Evolutionary conservation across 2,329 filamentous ascomycete genomes (phyloP).

Genomic region (Thielaviopsis populi): DNA sequence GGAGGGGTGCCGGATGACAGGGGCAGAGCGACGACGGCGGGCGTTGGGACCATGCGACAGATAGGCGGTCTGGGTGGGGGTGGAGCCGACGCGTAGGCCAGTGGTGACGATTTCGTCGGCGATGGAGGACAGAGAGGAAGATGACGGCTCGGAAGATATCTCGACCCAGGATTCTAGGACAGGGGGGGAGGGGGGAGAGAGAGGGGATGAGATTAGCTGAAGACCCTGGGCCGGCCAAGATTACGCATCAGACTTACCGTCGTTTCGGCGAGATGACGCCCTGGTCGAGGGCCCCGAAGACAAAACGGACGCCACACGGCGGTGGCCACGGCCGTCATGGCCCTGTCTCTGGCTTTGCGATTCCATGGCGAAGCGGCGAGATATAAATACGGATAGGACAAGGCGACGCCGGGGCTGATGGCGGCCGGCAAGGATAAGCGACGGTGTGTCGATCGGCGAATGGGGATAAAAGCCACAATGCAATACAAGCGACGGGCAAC

Average conservation of each 20-base stretch:
- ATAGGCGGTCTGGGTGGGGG: conserved; percentile 19
- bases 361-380: neutral
- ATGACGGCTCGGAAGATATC: conserved; percentile 80
- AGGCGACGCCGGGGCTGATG: neutral
- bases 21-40: conserved; percentile 34
- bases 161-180: conserved; percentile 84
- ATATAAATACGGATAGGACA: neutral
- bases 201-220: neutral
- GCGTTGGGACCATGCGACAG: conserved; percentile 26
- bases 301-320: neutral
- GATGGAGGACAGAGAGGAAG: conserved; percentile 76
- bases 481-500: neutral
- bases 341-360: conserved; percentile 1
- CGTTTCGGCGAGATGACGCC: neutral
- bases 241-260: conserved; percentile 1
- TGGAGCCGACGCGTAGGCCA: conserved; percentile 60
- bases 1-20: conserved; percentile 17
- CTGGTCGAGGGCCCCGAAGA: neutral
- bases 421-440: neutral
- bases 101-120: conserved; percentile 84
- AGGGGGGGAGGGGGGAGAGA: too few species aligned
- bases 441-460: neutral
- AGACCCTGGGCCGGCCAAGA: neutral
- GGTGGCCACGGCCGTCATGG: neutral
- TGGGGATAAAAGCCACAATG: neutral